Evolutionary conservation across 306 rosid genomes (phyloP), one percentile per base, ranked within the genome.

Genomic region (Begonia loranthoides): DNA sequence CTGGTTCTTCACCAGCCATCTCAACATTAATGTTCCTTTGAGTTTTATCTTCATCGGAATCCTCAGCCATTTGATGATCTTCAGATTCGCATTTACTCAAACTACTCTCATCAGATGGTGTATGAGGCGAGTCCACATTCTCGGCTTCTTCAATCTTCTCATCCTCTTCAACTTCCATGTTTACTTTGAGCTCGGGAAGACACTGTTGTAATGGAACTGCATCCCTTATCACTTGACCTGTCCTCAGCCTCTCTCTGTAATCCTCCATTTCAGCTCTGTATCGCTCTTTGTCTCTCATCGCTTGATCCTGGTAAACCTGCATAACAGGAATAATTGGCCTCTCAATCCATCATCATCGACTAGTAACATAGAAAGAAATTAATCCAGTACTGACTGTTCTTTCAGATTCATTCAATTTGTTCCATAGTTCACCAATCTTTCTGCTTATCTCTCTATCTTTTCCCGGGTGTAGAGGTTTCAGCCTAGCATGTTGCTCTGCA

Each of bases 401-500:
- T 36, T 82, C 87, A 0, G 82, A 33, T 15, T 78, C 86, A 0
- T 63, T 67, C 52, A 86, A 60, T 50, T 86, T 90, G 77, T 80
- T 86, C 99, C 99, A 85, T 12, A 82, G 87, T 33, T 90, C 95
- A 48, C 86, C 99, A 16, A 90, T 90, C 78, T 73, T 83, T 74
- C 86, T 78, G 52, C 94, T 80, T n/a, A 90, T 86, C 58, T 82
- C 95, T 47, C 94, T 68, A 67, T 86, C 99, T 61, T 75, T 90
- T 50, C 94, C 94, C 1, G 78, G 95, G 65, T 82, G 67, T 52
- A 78, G 84, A 9, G 83, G 74, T 41, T 90, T 86, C 40, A 90
- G 68, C 63, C 80, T 78, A 39, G 99, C 92, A 67, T 86, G 92
- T 62, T 90, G 99, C 62, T 90, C 95, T 2, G 92, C 87, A 59